Evolutionary conservation across 164 flowering plant species (phyloP), one percentile per base, ranked within the genome.

Genomic region (Cinnamomum chago): DNA sequence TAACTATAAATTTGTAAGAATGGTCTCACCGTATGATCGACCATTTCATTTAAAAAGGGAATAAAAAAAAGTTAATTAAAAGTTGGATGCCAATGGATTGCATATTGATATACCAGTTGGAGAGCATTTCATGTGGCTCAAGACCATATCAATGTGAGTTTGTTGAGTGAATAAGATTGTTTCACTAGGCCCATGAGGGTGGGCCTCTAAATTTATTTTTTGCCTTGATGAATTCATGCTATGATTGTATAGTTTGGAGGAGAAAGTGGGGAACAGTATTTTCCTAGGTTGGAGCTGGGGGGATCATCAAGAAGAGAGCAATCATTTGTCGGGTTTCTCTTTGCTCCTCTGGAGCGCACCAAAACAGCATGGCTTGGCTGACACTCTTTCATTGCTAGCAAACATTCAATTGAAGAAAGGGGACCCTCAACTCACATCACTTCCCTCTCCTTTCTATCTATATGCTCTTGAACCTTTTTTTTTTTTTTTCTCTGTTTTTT

Each of bases 321-420:
- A 77, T 77, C 72, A 77, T 77, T 72, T 72, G 76, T 68, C 69
- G 27, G 50, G 79, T 67, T 70, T 64, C 60, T 68, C 35, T 58
- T 62, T 77, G 79, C 79, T 65, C 79, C 71, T 68, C 72, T 68
- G 72, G 72, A 72, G 62, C 72, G 68, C 75, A 72, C 79, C 79
- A 75, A 76, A 68, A 72, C 51, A 62, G 76, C 73, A 73, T 77
- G 76, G 76, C 75, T 77, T 77, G 28, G 72, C 76, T 73, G 74
- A 76, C 78, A 76, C 74, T 71, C 74, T 55, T 76, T 66, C 70
- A 40, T 40, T 40, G 47, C 47, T 40, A 24, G 28, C 64, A 68
- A 24, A 72, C 71, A 72, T 24, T 50, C 35, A 72, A 50, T 33
- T 40, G 47, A 40, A 40, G 47, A 55, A 55, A 55, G 60, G 78